Evolutionary conservation across 129 eudicot species (phyloP), one percentile per base, ranked within the genome.

Genomic region (Mikania micrantha): DNA sequence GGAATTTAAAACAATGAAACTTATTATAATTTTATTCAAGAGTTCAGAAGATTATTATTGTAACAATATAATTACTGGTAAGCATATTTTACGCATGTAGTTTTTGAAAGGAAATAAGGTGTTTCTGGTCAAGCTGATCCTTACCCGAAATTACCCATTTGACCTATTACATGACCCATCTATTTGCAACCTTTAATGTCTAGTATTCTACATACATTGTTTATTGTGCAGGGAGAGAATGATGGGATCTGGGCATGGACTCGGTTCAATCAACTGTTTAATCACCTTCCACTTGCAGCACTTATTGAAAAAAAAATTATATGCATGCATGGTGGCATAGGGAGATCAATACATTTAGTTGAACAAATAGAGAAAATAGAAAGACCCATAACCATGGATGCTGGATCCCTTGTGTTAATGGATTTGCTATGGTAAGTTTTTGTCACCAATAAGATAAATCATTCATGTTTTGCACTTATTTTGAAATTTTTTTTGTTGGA

Each of bases 241-340:
- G 99, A 93, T 61, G 99, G 99, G 57, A 93, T 93, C 40, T 93
- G 99, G 99, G 96, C 99, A 24, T 93, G 99, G 99, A 90, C 97
- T 0, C 87, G 97, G 29, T 90, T 90, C 81, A 90, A 90, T 79
- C 97, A 90, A 67, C 85, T 93, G 21, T 93, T 93, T 68, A 93
- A 93, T 67, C 82, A 83, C 74, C 96, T 93, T 83, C 99, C 99
- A 27, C 95, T 93, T 44, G 99, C 96, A 16, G 96, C 99, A 22
- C 78, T 89, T 61, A 93, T 93, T 52, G 99, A 93, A 84, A 93
- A 86, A 58, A 88, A 93, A 49, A 93, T 93, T 20, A 89, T 93
- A 2, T 93, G 99, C 64, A 88, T 88, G 99, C 99, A 93, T 69
- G 96, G 99, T 69, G 99, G 99, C 45, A 93, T 93, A 54, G 99